Percentiles rank a stretch among this genome's conserved stretches.
Evolutionary conservation across 768 basidiomycete genomes (phyloP).

Genomic region (Lactifluus pinguis): DNA sequence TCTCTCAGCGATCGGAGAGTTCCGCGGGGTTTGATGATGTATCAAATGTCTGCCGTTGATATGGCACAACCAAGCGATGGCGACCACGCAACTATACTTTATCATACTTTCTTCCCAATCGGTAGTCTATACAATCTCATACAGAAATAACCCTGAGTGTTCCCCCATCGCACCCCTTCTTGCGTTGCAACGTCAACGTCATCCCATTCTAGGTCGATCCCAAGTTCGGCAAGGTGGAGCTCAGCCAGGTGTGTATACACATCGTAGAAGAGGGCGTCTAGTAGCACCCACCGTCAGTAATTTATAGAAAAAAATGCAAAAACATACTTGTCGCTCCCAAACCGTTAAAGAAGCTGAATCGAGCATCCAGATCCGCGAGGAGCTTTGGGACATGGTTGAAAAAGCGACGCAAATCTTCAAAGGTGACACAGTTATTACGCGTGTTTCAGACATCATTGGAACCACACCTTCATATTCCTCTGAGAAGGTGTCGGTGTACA

Average conservation of each 20-base stretch:
- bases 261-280: slow-evolving; percentile 84
- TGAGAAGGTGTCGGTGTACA: slow-evolving; percentile 92
- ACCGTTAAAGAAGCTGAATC: slow-evolving; percentile 95
- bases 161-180: slow-evolving; percentile 64
- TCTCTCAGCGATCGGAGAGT: too few relatives aligned
- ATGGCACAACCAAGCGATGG: neutral
- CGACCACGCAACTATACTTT: neutral
- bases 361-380: slow-evolving; percentile 60
- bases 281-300: neutral
- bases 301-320: neutral
- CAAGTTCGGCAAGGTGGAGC: slow-evolving; percentile 74
- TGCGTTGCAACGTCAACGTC: slow-evolving; percentile 61
- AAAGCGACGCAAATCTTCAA: slow-evolving; percentile 60
- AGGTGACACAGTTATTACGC: neutral
- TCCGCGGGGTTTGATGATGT: too few relatives aligned
- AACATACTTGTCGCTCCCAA: slow-evolving; percentile 83
- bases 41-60: neutral
- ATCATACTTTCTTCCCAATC: slow-evolving; percentile 26
- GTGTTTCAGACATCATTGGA: neutral
- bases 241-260: slow-evolving; percentile 83
- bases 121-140: slow-evolving; percentile 69
- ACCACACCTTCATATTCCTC: slow-evolving; percentile 66
- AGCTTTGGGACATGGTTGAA: slow-evolving; percentile 76
- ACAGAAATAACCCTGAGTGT: slow-evolving; percentile 67
- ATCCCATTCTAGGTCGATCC: slow-evolving; percentile 71